Conservation (phyloP, 2,329 filamentous ascomycete genomes). For the Venturia nashicola region DNA sequence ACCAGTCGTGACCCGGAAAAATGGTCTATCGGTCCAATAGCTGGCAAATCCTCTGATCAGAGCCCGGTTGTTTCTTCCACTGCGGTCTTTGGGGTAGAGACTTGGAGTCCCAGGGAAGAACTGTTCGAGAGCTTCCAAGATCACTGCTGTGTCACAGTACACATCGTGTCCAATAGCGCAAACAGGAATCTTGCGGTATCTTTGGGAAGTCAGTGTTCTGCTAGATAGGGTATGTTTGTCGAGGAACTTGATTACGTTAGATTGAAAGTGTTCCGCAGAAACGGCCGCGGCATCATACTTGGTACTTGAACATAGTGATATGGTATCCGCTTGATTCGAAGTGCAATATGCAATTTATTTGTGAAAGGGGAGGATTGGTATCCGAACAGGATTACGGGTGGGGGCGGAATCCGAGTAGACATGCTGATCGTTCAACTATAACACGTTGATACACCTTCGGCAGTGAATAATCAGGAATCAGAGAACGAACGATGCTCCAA, state of each 20-base stretch:
- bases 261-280: slow-evolving; percentile 23
- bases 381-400: neutral
- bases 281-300: slow-evolving; percentile 27
- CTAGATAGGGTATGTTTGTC: neutral
- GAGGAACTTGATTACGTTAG: slow-evolving; percentile 13
- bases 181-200: slow-evolving; percentile 26
- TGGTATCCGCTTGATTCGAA: slow-evolving; percentile 25
- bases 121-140: slow-evolving; percentile 23
- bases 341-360: slow-evolving; percentile 24
- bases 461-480: neutral
- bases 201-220: neutral
- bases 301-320: slow-evolving; percentile 19
- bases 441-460: neutral
- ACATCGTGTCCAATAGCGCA: slow-evolving; percentile 21
- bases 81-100: slow-evolving; percentile 22
- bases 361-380: slow-evolving; percentile 20
- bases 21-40: slow-evolving; percentile 29
- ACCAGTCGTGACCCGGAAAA: slow-evolving; percentile 28
- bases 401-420: neutral
- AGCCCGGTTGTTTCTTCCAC: slow-evolving; percentile 22
- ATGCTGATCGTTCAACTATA: neutral
- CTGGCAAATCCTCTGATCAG: slow-evolving; percentile 27
- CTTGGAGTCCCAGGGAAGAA: slow-evolving; percentile 17
- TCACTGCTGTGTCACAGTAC: slow-evolving; percentile 23
- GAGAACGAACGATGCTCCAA: neutral